A percentile compares a stretch with the other conserved stretches of the same genome.
phyloP scores from a whole-genome alignment of 2,329 filamentous ascomycete genomes.

The Zymoseptoria passerinii region DNA sequence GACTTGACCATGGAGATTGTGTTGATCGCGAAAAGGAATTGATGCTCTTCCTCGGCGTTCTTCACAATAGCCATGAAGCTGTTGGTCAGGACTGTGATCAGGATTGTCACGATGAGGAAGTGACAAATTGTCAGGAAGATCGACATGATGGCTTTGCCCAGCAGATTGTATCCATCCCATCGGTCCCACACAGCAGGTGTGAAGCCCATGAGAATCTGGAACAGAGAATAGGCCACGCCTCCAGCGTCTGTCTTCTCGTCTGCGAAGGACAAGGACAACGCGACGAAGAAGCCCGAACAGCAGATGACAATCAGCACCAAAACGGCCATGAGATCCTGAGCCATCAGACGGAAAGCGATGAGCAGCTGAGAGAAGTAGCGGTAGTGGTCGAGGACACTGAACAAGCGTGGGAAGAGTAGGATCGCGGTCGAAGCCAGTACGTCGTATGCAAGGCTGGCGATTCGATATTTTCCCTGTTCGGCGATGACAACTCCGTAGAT shows the following conservation, averaged over 20 bases:
- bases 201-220: conserved; percentile 93
- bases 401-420: conserved; percentile 79
- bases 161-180: conserved; percentile 71
- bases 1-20: conserved; percentile 98
- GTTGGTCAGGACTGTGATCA: conserved; percentile 93
- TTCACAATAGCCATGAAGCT: conserved; percentile 93
- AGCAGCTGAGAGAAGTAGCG: conserved; percentile 92
- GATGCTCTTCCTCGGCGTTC: conserved; percentile 86
- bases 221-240: conserved; percentile 79
- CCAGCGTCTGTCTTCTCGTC: conserved; percentile 60
- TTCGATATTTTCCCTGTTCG: conserved; percentile 57
- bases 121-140: conserved; percentile 91
- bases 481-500: conserved; percentile 80
- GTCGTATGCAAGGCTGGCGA: conserved; percentile 83
- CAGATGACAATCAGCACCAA: conserved; percentile 75
- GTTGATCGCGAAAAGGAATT: conserved; percentile 90
- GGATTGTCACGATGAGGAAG: conserved; percentile 85
- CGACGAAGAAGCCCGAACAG: conserved; percentile 92
- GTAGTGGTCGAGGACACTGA: conserved; percentile 89
- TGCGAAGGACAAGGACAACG: conserved; percentile 74
- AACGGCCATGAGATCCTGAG: conserved; percentile 76
- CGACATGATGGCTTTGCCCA: conserved; percentile 68
- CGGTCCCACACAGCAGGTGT: conserved; percentile 89
- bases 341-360: conserved; percentile 92
- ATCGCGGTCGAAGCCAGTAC: conserved; percentile 89